phyloP scores from a whole-genome alignment of 73 alveolate species.

The Diophrys sp. region DNA sequence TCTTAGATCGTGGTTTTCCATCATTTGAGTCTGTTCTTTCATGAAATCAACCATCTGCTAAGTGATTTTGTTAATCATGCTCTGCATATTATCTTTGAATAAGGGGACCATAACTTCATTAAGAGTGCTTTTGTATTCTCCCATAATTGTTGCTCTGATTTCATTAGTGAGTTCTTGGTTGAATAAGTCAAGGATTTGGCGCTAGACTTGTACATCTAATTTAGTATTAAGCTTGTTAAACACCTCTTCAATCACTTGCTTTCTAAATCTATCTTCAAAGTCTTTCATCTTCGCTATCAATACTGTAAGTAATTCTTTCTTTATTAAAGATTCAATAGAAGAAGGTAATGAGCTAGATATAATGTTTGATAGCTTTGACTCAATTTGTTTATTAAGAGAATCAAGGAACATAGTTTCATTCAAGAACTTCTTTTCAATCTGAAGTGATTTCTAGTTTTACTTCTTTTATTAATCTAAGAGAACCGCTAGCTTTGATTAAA shows the following conservation, averaged over 20 bases:
- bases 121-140: background rate
- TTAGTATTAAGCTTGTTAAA: background rate
- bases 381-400: background rate
- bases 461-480: background rate
- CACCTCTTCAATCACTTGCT: background rate
- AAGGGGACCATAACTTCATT: background rate
- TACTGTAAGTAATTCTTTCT: background rate
- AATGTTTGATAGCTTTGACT: background rate
- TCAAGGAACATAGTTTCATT: background rate
- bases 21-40: background rate
- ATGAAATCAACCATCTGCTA: background rate
- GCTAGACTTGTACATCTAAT: background rate
- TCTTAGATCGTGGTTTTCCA: background rate
- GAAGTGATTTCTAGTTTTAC: background rate
- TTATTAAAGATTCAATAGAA: background rate
- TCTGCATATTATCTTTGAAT: background rate
- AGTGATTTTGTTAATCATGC: background rate
- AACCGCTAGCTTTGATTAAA: background rate
- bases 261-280: background rate
- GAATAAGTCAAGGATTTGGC: background rate
- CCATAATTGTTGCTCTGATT: background rate
- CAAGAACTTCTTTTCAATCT: background rate
- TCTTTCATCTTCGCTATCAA: background rate
- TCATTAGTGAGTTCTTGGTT: background rate
- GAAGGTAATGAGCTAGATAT: background rate